Base-by-base conservation (phyloP, 129 eudicot genomes). In the Helichrysum umbraculigerum region DNA sequence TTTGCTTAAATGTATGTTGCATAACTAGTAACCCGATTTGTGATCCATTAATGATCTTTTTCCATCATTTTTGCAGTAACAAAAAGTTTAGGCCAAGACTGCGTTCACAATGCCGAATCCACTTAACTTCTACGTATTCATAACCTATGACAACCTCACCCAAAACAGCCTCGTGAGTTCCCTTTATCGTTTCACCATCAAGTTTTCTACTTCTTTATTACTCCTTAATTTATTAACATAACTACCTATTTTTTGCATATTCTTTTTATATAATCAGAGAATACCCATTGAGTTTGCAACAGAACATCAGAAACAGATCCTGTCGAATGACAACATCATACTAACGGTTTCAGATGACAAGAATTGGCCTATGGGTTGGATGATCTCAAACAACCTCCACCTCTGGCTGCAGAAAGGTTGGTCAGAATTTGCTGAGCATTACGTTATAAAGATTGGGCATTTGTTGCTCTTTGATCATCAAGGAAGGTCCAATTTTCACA, bases 301-400 rank as follows among this genome's bases (percentile, higher is more conserved):
- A 78, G 54, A 59, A 4, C 76, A 70, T 56, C 76, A 73, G 54
- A 42, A 70, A 19, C 22, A 70, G n/a, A 78, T 78, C 5, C 63
- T 44, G 30, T 29, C 39, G 22, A 70, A 59, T 37, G 17, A 25
- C 28, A 34, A 34, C 39, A 34, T 60, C 76, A 29, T 60, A 5
- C 39, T 34, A 7, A 34, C 39, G 0, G 39, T 34, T 34, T 34
- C 7, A 5, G 39, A 34, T 7, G 6, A 34, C 39, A 34, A 34
- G 39, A 34, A 0, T 34, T 34, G 39, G 39, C 6, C 7, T 34
- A 34, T 34, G 39, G 39, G 7, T 34, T 34, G 39, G 5, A 34
- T 34, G 39, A 7, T 78, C 76, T 60, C 81, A 11, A 44, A 22
- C n/a, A 73, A 70, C 41, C 65, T 56, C 6, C 39, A 34, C 5